Conservation (phyloP, 1,139 yeast species). For the Geotrichum histeridarum region DNA sequence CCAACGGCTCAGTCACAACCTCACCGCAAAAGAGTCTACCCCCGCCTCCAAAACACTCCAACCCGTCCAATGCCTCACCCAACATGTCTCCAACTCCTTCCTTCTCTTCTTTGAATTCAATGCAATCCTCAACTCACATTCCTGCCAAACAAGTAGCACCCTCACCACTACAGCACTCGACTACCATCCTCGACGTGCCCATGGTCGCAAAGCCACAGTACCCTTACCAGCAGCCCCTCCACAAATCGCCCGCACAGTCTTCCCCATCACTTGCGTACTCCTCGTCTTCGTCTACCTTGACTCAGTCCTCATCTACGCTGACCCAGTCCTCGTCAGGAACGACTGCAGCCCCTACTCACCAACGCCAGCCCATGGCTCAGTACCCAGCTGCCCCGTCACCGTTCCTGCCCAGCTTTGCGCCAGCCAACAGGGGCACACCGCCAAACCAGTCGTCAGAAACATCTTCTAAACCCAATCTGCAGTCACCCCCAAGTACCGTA, state of each 20-base stretch:
- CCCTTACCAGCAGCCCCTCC: conserved; percentile 19
- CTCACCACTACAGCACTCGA: conserved; percentile 13
- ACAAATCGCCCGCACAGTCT: conserved; percentile 12
- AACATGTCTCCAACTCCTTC: conserved; percentile 1
- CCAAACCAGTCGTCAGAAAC: background rate
- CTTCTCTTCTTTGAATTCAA: background rate
- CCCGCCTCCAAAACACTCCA: conserved; percentile 5
- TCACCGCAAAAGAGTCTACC: background rate
- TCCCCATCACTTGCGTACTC: conserved; percentile 11
- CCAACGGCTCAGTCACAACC: background rate
- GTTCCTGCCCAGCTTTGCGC: background rate
- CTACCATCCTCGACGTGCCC: conserved; percentile 16
- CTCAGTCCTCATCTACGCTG: conserved; percentile 1
- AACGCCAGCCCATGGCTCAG: background rate
- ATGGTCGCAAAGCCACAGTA: conserved; percentile 19
- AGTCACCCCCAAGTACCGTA: background rate
- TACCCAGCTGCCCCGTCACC: background rate
- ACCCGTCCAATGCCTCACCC: background rate
- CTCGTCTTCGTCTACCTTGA: conserved; percentile 12
- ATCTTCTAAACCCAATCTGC: background rate
- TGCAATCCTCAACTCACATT: background rate
- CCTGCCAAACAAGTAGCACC: conserved; percentile 3
- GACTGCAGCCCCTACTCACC: background rate
- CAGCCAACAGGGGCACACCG: background rate
- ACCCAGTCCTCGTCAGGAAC: background rate